Conservation (phyloP, 345 rosid genomes). For the Lumnitzera littorea region DNA sequence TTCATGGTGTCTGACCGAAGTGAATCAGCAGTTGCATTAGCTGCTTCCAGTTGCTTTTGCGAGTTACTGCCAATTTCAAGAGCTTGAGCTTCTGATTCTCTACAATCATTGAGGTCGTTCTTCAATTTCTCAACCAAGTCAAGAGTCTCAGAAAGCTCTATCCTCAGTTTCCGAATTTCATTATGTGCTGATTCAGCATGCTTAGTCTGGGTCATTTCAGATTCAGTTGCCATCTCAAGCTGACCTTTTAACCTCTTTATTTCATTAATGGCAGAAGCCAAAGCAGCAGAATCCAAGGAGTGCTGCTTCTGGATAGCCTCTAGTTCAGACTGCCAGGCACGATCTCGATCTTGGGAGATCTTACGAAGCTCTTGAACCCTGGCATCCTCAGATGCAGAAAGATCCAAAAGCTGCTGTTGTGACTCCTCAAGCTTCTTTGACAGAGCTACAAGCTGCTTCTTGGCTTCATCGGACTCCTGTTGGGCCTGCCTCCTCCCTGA, state of each 20-base stretch:
- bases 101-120: slow-evolving; percentile 49
- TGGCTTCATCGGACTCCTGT: slow-evolving; percentile 74
- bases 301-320: slow-evolving; percentile 92
- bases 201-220: slow-evolving; percentile 50
- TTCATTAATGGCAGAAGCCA: slow-evolving; percentile 79
- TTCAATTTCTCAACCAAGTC: slow-evolving; percentile 62
- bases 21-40: slow-evolving; percentile 50
- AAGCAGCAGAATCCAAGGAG: slow-evolving; percentile 68
- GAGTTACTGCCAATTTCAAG: slow-evolving; percentile 44
- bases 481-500: slow-evolving; percentile 57
- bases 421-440: slow-evolving; percentile 55
- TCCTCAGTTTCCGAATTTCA: slow-evolving; percentile 51
- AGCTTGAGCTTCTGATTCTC: slow-evolving; percentile 76
- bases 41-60: slow-evolving; percentile 57
- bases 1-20: slow-evolving; percentile 51
- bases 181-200: slow-evolving; percentile 54
- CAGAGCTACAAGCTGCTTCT: slow-evolving; percentile 40
- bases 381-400: slow-evolving; percentile 70
- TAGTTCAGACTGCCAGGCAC: slow-evolving; percentile 92
- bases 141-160: slow-evolving; percentile 63
- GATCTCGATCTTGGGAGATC: slow-evolving; percentile 83
- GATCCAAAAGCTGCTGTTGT: slow-evolving; percentile 60
- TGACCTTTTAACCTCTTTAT: slow-evolving; percentile 83
- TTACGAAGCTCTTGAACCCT: slow-evolving; percentile 74
- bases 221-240: slow-evolving; percentile 53